A percentile compares a stretch with the other conserved stretches of the same genome.
phyloP scores from a whole-genome alignment of 2,329 filamentous ascomycete species.

The Drechslerella dactyloides region DNA sequence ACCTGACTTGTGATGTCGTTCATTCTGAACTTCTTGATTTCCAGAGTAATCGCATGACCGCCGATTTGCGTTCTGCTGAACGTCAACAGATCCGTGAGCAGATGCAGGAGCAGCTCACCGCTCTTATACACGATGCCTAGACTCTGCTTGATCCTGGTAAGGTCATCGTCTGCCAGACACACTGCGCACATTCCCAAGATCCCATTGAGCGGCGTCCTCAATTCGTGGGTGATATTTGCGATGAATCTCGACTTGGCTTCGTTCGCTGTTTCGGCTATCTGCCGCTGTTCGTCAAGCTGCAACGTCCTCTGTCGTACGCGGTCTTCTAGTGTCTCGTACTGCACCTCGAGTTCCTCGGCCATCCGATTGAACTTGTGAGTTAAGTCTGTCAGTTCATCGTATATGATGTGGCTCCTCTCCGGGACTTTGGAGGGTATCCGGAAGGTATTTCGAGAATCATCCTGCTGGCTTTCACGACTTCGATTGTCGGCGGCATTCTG shows the following conservation, averaged over 20 bases:
- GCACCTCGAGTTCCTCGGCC: constrained; percentile 85
- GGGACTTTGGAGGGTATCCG: constrained; percentile 84
- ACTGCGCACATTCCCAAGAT: constrained; percentile 94
- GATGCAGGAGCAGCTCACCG: constrained; percentile 79
- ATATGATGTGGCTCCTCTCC: constrained; percentile 74
- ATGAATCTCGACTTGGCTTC: constrained; percentile 98
- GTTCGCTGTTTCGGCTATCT: constrained; percentile 72
- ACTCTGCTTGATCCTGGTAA: constrained; percentile 79
- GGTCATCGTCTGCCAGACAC: constrained; percentile 88
- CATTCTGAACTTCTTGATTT: constrained; percentile 83
- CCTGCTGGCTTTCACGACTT: constrained; percentile 48
- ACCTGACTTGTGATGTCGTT: constrained; percentile 83
- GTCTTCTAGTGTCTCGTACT: constrained; percentile 82
- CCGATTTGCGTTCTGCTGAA: constrained; percentile 96
- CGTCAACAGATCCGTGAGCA: constrained; percentile 85
- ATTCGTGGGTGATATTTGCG: constrained; percentile 87
- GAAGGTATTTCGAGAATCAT: constrained; percentile 66
- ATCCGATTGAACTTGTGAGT: constrained; percentile 95
- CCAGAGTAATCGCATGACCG: constrained; percentile 69
- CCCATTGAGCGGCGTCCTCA: constrained; percentile 94
- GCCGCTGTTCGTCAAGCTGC: constrained; percentile 77
- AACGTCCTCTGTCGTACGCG: constrained; percentile 81
- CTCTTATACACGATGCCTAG: constrained; percentile 89
- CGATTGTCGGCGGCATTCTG: constrained; percentile 1
- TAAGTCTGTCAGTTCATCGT: constrained; percentile 71